A percentile compares a stretch with the other conserved stretches of the same genome.
Conservation (phyloP, 192 early-diverging fungal species). For the Entomortierella parvispora region DNA sequence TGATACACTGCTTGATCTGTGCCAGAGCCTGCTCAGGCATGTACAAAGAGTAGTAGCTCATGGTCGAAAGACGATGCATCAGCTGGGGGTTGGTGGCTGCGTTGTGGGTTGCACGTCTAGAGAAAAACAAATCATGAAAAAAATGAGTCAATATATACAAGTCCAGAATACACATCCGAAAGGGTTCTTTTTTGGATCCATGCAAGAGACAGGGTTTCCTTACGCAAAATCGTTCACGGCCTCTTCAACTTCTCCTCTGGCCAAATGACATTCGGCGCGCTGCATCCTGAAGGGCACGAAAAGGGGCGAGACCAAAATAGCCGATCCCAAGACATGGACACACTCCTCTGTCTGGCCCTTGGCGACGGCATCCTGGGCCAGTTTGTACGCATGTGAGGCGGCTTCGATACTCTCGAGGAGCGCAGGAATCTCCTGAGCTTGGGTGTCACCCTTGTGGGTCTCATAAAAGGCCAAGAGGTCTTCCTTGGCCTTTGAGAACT, state of each 20-base stretch:
- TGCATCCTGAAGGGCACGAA: slow-evolving; percentile 64
- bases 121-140: slow-evolving; percentile 4
- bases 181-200: neutral
- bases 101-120: slow-evolving; percentile 79
- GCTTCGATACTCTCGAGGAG: slow-evolving; percentile 52
- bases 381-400: slow-evolving; percentile 51
- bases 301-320: slow-evolving; percentile 67
- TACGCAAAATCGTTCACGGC: slow-evolving; percentile 82
- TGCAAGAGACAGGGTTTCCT: slow-evolving; percentile 6
- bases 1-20: slow-evolving; percentile 86
- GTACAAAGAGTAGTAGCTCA: slow-evolving; percentile 76
- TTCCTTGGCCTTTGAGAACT: slow-evolving; percentile 64
- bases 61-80: slow-evolving; percentile 70
- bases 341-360: slow-evolving; percentile 65
- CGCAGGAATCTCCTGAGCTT: slow-evolving; percentile 36
- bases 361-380: slow-evolving; percentile 54
- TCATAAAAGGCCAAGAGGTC: slow-evolving; percentile 66
- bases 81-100: slow-evolving; percentile 72
- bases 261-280: slow-evolving; percentile 80
- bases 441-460: slow-evolving; percentile 46
- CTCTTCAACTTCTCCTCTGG: slow-evolving; percentile 81
- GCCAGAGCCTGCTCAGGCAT: slow-evolving; percentile 76
- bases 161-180: no score
- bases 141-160: no score
- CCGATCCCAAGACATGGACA: slow-evolving; percentile 57